Evolutionary conservation across 2,329 filamentous ascomycete species (phyloP), one percentile per base, ranked within the genome.

Genomic region (Cladorrhinum sp.): DNA sequence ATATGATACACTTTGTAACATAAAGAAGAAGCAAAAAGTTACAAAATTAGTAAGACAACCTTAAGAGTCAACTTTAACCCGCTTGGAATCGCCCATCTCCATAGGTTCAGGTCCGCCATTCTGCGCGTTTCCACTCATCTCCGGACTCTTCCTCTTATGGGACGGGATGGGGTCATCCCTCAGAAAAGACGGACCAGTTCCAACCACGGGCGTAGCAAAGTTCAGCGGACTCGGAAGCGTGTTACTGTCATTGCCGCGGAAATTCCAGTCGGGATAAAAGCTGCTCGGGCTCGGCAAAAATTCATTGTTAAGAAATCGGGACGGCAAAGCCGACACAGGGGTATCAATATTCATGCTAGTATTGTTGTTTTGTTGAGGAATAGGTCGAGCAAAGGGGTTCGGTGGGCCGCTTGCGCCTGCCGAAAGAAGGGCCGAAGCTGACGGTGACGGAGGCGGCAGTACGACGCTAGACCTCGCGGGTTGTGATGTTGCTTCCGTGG

Each of bases 201-300:
- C 82, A 1, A 82, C 81, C 1, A 87, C 78, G 0, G 95, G 95
- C 1, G 95, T 98, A 32, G 91, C 90, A 74, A 97, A 97, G 62
- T 93, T 96, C 65, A 98, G 78, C 9, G 95, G 95, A 72, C 92
- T 97, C 0, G 93, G 93, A 53, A 98, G 80, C 66, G 96, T 95
- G 69, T 95, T 96, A 72, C 83, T 90, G 66, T 95, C 90, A 59
- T 79, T 74, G 70, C 85, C 73, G 73, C 86, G 72, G 73, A 91
- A 92, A 66, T 89, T 88, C 93, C 93, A 97, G 64, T 96, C 92
- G 0, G 90, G 87, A 70, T 96, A 98, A 76, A 98, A 97, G 66
- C 87, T 92, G 65, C 90, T 96, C 0, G 95, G 95, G 59, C 91
- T 96, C 0, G 95, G 93, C 16, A 98, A 80, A 57, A 97, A 86